Evolutionary conservation across 2,329 filamentous ascomycete genomes (phyloP).

Genomic region (Aspergillus phoenicis): DNA sequence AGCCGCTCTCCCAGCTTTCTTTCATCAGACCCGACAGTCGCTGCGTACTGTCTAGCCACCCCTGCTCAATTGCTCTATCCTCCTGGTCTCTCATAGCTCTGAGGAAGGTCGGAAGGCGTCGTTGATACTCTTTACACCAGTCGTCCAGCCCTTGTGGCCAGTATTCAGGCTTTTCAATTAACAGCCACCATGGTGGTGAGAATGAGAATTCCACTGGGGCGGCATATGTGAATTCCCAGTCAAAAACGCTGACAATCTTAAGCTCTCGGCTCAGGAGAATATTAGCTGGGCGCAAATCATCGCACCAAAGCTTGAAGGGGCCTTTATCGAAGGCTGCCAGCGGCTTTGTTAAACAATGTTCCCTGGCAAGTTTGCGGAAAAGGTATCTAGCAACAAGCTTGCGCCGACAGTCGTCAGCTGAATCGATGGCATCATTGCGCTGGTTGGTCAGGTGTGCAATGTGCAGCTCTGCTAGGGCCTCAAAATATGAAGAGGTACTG

Average conservation of each 20-base stretch:
- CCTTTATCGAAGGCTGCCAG: constrained; percentile 22
- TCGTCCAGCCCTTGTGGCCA: constrained; percentile 15
- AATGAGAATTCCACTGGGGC: constrained; percentile 11
- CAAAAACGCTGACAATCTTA: constrained; percentile 26
- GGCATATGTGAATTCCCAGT: constrained; percentile 34
- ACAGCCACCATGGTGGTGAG: constrained; percentile 26
- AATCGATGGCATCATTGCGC: constrained; percentile 30
- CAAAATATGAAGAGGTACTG: constrained; percentile 31
- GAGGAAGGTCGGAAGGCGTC: neutral
- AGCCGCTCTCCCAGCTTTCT: neutral
- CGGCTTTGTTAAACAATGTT: constrained; percentile 18
- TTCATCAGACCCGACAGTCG: neutral
- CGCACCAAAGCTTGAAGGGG: constrained; percentile 34
- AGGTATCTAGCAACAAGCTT: constrained; percentile 32
- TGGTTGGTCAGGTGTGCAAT: constrained; percentile 31
- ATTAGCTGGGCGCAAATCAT: constrained; percentile 34
- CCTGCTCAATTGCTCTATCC: neutral
- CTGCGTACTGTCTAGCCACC: neutral
- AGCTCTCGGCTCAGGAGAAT: constrained; percentile 27
- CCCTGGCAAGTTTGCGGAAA: constrained; percentile 21
- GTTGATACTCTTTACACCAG: neutral
- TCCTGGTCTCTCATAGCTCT: neutral
- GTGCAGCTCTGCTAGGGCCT: constrained; percentile 29
- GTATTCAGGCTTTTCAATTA: constrained; percentile 30
- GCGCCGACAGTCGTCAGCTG: constrained; percentile 27